A percentile compares a stretch with the other conserved stretches of the same genome.
phyloP scores from a whole-genome alignment of 2,329 filamentous ascomycete species.

The Dendrostoma leiphaemia region DNA sequence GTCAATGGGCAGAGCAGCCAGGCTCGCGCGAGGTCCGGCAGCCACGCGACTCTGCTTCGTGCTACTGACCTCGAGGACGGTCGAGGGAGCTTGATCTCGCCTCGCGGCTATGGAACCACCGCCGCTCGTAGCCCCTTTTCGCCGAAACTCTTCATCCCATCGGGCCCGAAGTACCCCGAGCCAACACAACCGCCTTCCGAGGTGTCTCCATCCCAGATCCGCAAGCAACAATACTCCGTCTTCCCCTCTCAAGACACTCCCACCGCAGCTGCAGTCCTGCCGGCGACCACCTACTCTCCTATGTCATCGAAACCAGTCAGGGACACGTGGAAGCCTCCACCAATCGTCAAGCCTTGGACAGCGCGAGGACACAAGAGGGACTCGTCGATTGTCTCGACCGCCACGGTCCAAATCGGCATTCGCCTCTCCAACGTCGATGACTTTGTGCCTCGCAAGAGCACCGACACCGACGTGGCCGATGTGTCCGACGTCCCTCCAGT shows the following conservation, averaged over 20 bases:
- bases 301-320: conserved; percentile 17
- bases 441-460: conserved; percentile 37
- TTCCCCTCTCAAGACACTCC: conserved; percentile 36
- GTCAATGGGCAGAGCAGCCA: conserved; percentile 18
- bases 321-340: conserved; percentile 41
- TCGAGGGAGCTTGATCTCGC: not conserved
- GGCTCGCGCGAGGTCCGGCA: conserved; percentile 2
- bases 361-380: conserved; percentile 50
- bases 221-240: conserved; percentile 39
- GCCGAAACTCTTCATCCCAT: conserved; percentile 8
- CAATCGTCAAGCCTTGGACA: conserved; percentile 39
- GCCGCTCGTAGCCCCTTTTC: conserved; percentile 13
- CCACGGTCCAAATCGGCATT: conserved; percentile 70
- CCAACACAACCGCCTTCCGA: conserved; percentile 28
- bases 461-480: conserved; percentile 25
- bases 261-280: conserved; percentile 35
- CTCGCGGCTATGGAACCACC: not conserved
- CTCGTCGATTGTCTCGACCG: conserved; percentile 62
- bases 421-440: conserved; percentile 61
- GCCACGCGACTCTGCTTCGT: conserved; percentile 6
- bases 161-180: conserved; percentile 25
- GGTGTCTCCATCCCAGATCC: conserved; percentile 26
- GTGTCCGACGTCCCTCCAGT: not conserved
- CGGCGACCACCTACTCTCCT: conserved; percentile 46
- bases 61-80: not conserved